These are phyloP conservation scores for Pyrrhoderma noxium DNA, from an alignment of 1,284 basidiomycete genomes.

Conservation along the genomic window DNA sequence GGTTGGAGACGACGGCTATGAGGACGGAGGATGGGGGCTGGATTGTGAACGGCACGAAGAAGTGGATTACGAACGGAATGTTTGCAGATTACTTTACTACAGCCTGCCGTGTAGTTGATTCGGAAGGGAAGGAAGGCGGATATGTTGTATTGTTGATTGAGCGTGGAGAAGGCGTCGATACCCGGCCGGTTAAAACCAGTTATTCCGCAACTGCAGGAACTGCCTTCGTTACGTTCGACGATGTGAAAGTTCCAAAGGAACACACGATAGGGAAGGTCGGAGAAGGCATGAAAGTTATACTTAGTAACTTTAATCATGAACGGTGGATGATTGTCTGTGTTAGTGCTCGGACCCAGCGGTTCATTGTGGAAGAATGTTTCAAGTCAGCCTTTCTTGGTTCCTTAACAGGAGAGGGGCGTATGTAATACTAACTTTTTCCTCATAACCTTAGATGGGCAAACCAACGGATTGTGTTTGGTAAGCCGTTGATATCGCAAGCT, in stretches of 20 bases:
- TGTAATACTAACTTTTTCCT: background rate
- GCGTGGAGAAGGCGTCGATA: slow-evolving; percentile 74
- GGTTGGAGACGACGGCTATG: slow-evolving; percentile 77
- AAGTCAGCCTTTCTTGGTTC: slow-evolving; percentile 40
- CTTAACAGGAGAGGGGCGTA: background rate
- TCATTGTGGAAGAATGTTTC: slow-evolving; percentile 72
- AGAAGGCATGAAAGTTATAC: slow-evolving; percentile 77
- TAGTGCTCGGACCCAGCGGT: slow-evolving; percentile 62
- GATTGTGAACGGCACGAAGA: slow-evolving; percentile 87
- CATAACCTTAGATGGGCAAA: slow-evolving; percentile 72
- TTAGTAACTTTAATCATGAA: slow-evolving; percentile 83
- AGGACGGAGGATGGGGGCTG: slow-evolving; percentile 45
- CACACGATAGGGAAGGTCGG: slow-evolving; percentile 85
- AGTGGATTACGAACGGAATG: slow-evolving; percentile 94
- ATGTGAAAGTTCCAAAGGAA: slow-evolving; percentile 78
- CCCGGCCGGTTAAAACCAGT: slow-evolving; percentile 86
- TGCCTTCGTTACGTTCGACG: slow-evolving; percentile 88
- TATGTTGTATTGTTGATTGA: slow-evolving; percentile 86
- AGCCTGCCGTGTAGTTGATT: slow-evolving; percentile 59
- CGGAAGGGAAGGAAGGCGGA: slow-evolving; percentile 35
- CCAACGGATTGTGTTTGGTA: slow-evolving; percentile 83
- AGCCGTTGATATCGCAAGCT: slow-evolving; percentile 84
- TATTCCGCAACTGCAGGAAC: slow-evolving; percentile 86
- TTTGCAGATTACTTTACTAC: slow-evolving; percentile 80
- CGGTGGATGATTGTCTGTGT: slow-evolving; percentile 80